Percentiles rank a stretch among this genome's conserved stretches.
Conservation (phyloP, 2,329 filamentous ascomycete species). For the Paraconiothyrium brasiliense region DNA sequence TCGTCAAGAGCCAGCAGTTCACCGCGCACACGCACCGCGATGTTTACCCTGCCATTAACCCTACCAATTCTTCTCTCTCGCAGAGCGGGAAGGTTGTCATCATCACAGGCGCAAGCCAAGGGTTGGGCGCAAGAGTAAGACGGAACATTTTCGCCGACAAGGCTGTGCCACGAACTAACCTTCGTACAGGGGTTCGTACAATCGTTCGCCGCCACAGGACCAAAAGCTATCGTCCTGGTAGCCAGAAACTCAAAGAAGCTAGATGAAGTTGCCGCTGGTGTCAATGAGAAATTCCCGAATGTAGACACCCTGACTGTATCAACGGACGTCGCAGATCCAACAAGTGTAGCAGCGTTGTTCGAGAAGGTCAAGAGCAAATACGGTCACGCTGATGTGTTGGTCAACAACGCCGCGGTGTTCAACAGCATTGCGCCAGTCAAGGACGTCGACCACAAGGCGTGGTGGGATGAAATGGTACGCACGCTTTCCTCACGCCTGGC, state of each 20-base stretch:
- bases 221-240: constrained; percentile 48
- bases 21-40: constrained; percentile 41
- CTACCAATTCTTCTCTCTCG: constrained; percentile 40
- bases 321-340: constrained; percentile 41
- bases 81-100: constrained; percentile 51
- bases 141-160: constrained; percentile 30
- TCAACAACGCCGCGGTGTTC: constrained; percentile 34
- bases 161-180: not conserved
- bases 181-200: constrained; percentile 38
- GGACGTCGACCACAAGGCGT: constrained; percentile 29
- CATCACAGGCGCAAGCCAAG: constrained; percentile 55
- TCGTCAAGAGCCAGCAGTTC: constrained; percentile 28
- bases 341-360: constrained; percentile 31
- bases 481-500: not conserved
- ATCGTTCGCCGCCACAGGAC: constrained; percentile 48
- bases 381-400: constrained; percentile 33
- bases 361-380: constrained; percentile 32
- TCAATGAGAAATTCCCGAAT: constrained; percentile 40
- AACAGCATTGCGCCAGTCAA: constrained; percentile 25
- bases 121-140: constrained; percentile 46
- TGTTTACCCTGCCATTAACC: constrained; percentile 54
- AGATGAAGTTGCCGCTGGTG: constrained; percentile 30
- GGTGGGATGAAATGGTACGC: constrained; percentile 36
- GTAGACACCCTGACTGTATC: constrained; percentile 42
- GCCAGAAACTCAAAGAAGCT: constrained; percentile 42